Evolutionary conservation across 768 basidiomycete genomes (phyloP).

Genomic region (Pisolithus sp.): DNA sequence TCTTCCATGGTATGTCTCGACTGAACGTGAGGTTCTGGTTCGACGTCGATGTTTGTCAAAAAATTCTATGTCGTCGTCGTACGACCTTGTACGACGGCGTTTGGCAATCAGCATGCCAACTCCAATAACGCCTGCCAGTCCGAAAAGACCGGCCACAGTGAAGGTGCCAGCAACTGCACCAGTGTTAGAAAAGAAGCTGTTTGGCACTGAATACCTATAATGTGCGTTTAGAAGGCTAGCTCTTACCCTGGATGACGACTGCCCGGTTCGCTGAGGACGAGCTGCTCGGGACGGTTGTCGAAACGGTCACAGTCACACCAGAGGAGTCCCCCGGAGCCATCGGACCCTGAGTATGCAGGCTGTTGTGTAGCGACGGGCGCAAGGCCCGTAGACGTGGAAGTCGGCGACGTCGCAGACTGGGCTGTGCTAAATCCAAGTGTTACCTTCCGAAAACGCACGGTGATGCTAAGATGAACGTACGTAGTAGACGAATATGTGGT

Average conservation of each 20-base stretch:
- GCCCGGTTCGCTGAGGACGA: conserved; percentile 12
- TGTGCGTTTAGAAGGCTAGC: too few species aligned
- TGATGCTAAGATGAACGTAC: not conserved
- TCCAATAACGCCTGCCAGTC: conserved; percentile 26
- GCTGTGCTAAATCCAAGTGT: not conserved
- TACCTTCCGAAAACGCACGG: too few species aligned
- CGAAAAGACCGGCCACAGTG: conserved; percentile 34
- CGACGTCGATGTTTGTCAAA: conserved; percentile 17
- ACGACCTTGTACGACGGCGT: conserved; percentile 20
- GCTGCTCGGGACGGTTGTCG: not conserved
- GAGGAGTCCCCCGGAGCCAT: not conserved
- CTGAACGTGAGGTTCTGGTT: conserved; percentile 8
- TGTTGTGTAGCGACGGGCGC: conserved; percentile 2
- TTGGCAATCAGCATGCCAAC: conserved; percentile 22
- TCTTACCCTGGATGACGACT: conserved; percentile 20
- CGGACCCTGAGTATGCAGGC: not conserved
- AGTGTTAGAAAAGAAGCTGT: conserved; percentile 42
- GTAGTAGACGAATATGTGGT: not conserved
- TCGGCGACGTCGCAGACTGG: not conserved
- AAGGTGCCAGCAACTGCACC: conserved; percentile 44
- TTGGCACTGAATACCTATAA: not conserved
- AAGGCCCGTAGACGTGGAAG: conserved; percentile 1
- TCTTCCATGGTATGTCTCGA: conserved; percentile 11
- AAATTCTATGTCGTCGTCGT: conserved; percentile 25
- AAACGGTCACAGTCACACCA: not conserved